Base-by-base conservation (phyloP, 208 protist species). In the Wallacemonas sp. region DNA sequence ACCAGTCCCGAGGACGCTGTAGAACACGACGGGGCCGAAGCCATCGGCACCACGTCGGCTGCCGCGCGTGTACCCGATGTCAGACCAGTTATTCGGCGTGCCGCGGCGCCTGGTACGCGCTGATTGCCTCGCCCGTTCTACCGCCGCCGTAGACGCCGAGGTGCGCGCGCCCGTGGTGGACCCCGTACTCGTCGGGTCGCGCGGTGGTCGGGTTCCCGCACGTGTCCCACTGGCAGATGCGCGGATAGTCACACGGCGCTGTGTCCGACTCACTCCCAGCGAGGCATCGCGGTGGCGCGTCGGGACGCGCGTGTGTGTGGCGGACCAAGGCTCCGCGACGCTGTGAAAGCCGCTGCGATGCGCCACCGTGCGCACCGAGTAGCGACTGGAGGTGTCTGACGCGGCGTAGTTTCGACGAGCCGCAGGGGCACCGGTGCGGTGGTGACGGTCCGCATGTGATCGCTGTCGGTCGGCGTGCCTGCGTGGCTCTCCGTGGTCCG, bases 21-120 rank as follows among this genome's bases (percentile, higher is more conserved):
- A 38, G n/a, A 57, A 4, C 0, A 41, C 12, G 3, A 57, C 10
- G 6, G 38, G n/a, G 8, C 6, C n/a, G 15, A 27, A 10, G 27
- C 60, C 21, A 19, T 61, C 60, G 6, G 5, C 60, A 17, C 60
- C 50, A 3, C 21, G 32, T 6, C 50, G 50, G 13, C n/a, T 21
- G 8, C 19, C 13, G 30, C 22, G n/a, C 4, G 12, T 57, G 50
- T 57, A 4, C 10, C n/a, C 5, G 12, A 13, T 9, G 9, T 32
- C 50, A n/a, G 50, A 39, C 50, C 50, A 57, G 50, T 57, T 37
- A 32, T 57, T 57, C 32, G 50, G 50, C 10, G 50, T 26, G n/a
- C 50, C 50, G 3, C 50, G 26, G 17, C 50, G 50, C 22, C 50
- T 26, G 30, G 29, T 5, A 8, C 32, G 30, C 38, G 50, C 50